phyloP scores from a whole-genome alignment of 345 rosid species.

The Orychophragmus violaceus region DNA sequence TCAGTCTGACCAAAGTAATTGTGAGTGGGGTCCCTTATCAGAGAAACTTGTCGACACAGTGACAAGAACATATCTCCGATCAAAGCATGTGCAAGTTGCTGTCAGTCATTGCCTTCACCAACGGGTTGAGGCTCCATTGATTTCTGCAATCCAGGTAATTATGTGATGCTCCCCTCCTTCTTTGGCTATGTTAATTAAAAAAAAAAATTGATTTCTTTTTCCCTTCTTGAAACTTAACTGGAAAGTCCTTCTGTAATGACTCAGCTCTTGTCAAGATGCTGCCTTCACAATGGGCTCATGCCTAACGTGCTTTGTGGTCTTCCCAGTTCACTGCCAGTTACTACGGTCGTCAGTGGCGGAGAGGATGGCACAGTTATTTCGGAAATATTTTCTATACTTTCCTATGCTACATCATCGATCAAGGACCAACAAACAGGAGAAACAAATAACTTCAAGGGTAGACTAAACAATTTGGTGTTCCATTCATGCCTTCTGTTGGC shows the following conservation, averaged over 20 bases:
- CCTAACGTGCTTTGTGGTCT: slow-evolving; percentile 83
- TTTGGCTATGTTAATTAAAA: slow-evolving; percentile 1
- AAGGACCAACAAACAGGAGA: slow-evolving; percentile 62
- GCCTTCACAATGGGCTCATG: slow-evolving; percentile 67
- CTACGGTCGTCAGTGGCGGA: slow-evolving; percentile 87
- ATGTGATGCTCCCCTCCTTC: background rate
- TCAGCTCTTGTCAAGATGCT: slow-evolving; percentile 90
- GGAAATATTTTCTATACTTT: slow-evolving; percentile 69
- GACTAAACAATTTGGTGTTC: slow-evolving; percentile 53
- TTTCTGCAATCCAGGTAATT: slow-evolving; percentile 71
- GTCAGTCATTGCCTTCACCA: slow-evolving; percentile 76
- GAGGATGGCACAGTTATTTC: slow-evolving; percentile 87
- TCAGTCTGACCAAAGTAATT: slow-evolving; percentile 53
- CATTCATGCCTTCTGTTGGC: slow-evolving; percentile 71
- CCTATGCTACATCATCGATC: slow-evolving; percentile 46
- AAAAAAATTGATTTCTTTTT: slow-evolving; percentile 3
- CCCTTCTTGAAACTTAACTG: slow-evolving; percentile 10
- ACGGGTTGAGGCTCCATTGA: slow-evolving; percentile 54
- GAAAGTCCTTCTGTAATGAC: slow-evolving; percentile 22
- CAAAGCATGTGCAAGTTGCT: slow-evolving; percentile 76
- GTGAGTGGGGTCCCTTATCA: slow-evolving; percentile 54
- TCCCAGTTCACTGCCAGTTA: slow-evolving; percentile 77
- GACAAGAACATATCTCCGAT: slow-evolving; percentile 67
- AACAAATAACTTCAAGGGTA: slow-evolving; percentile 44
- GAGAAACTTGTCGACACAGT: slow-evolving; percentile 60